phyloP scores from a whole-genome alignment of 108 stramenopile genomes.

The Phaeodactylum tricornutum region DNA sequence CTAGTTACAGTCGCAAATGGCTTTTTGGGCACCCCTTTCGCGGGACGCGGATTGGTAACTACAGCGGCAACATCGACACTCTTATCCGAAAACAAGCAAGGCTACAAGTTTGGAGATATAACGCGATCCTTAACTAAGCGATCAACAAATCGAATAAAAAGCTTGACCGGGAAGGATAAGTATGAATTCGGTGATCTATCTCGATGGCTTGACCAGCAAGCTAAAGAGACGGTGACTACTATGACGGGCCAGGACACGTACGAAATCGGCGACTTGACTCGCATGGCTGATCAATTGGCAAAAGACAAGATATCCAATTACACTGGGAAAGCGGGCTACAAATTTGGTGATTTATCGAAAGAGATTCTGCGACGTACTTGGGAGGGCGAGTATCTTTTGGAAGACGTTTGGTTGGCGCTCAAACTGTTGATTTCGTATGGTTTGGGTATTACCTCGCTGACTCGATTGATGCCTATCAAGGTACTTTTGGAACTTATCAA shows the following conservation, averaged over 20 bases:
- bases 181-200: constrained; percentile 23
- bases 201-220: neutral
- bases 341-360: constrained; percentile 13
- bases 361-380: constrained; percentile 7
- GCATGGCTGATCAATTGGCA: neutral
- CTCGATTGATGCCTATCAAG: constrained; percentile 10
- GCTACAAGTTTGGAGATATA: constrained; percentile 18
- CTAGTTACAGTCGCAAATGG: too few species aligned
- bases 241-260: too few species aligned
- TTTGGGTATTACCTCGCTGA: constrained; percentile 1
- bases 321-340: constrained; percentile 14
- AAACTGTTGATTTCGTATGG: constrained; percentile 10
- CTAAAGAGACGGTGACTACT: neutral
- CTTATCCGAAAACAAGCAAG: neutral
- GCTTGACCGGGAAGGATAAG: constrained; percentile 4
- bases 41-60: too few species aligned
- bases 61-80: neutral
- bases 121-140: constrained; percentile 2
- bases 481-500: constrained; percentile 14
- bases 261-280: neutral
- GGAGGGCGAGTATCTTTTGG: constrained; percentile 11
- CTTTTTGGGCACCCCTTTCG: too few species aligned
- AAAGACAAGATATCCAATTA: constrained; percentile 9
- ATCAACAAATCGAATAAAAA: neutral
- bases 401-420: constrained; percentile 10